Evolutionary conservation across 768 basidiomycete species (phyloP).

Genomic region (Epithele typhae): DNA sequence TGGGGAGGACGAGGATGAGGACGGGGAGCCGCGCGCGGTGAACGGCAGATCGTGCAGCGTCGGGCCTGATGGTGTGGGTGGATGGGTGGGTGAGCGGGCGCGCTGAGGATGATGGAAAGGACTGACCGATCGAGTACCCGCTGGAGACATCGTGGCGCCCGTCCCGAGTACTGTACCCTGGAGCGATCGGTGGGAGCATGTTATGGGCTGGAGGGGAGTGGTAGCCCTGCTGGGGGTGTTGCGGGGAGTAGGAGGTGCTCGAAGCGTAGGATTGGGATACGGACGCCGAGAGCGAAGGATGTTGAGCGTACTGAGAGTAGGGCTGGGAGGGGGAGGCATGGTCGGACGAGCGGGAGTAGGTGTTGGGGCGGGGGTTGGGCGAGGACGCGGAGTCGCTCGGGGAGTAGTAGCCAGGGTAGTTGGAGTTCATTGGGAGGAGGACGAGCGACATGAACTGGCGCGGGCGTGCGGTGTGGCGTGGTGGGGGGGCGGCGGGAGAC

Average conservation of each 20-base stretch:
- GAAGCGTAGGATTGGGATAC: neutral
- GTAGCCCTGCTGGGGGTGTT: conserved; percentile 5
- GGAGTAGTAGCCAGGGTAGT: conserved; percentile 12
- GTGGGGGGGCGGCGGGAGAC: conserved; percentile 3
- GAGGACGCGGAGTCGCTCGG: conserved; percentile 4
- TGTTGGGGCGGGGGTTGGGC: conserved; percentile 6
- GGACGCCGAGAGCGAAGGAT: neutral
- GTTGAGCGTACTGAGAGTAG: conserved; percentile 4
- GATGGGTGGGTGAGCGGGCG: neutral
- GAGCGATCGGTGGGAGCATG: conserved; percentile 6
- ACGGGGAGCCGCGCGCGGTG: neutral
- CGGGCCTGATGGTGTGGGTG: conserved; percentile 4
- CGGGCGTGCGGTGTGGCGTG: neutral
- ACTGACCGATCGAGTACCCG: conserved; percentile 9
- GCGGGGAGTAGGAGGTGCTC: neutral
- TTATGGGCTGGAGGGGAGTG: conserved; percentile 6
- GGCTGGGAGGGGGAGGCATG: neutral
- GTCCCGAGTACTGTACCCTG: conserved; percentile 7
- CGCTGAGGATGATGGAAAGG: neutral
- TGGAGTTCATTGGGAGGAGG: conserved; percentile 8
- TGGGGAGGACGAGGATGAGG: neutral
- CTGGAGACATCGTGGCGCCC: conserved; percentile 5
- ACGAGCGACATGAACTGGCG: conserved; percentile 7
- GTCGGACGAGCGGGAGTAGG: conserved; percentile 9
- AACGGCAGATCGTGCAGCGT: conserved; percentile 16